Conservation (phyloP, 176 grass and related monocot species). For the Poa annua region DNA sequence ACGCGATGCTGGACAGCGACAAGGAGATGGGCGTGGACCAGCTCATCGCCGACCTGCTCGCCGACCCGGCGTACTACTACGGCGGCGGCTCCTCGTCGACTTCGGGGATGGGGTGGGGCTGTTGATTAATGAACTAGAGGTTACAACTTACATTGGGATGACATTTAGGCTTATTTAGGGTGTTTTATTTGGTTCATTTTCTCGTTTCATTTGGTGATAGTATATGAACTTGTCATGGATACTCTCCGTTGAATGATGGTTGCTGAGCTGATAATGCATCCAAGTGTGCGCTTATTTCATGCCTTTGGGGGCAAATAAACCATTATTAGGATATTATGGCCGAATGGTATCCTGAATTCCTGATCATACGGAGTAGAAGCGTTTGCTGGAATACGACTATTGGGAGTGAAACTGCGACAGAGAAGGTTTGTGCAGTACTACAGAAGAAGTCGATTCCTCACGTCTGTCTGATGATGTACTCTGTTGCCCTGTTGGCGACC, state of each 20-base stretch:
- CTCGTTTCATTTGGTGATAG: neutral
- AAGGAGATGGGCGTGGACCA: constrained; percentile 69
- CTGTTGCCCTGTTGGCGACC: too few relatives aligned
- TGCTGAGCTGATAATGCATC: neutral
- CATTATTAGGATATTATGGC: neutral
- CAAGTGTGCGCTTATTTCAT: neutral
- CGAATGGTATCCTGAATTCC: neutral
- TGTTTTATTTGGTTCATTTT: neutral
- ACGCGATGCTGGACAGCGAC: constrained; percentile 84
- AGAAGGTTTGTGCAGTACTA: too few relatives aligned
- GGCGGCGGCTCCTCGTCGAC: constrained; percentile 29
- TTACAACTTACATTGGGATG: neutral
- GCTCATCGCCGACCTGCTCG: constrained; percentile 57
- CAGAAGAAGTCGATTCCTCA: too few relatives aligned
- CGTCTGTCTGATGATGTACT: too few relatives aligned
- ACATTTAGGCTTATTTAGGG: neutral
- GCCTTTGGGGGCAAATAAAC: neutral
- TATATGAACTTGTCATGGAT: neutral
- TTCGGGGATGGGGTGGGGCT: constrained; percentile 40
- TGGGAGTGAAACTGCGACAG: too few relatives aligned
- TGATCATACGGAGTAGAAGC: neutral
- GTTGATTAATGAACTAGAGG: constrained; percentile 2
- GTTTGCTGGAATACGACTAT: neutral
- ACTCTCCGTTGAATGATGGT: neutral
- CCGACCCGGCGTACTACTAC: constrained; percentile 55